Evolutionary conservation across 805 yeast genomes (phyloP), one percentile per base, ranked within the genome.

Genomic region (Candida maesae): DNA sequence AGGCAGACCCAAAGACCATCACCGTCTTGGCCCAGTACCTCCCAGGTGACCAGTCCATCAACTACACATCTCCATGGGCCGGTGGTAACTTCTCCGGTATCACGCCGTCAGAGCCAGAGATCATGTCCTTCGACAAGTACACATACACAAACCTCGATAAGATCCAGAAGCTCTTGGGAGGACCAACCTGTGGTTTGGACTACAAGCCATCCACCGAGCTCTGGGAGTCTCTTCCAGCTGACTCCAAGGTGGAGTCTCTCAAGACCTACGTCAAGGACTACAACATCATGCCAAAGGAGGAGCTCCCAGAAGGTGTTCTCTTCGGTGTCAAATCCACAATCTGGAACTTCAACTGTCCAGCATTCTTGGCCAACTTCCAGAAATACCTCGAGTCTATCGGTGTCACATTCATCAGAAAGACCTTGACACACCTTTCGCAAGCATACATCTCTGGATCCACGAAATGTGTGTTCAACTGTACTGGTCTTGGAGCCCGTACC

Each of bases 61-160:
- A 75, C 36, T 86, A 81, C 59, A 79, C 95, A 1, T 82, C 90
- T 0, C 95, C 95, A 0, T 82, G 83, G 75, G 95, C 95, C 0
- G 83, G 83, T 19, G 82, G 79, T 7, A 77, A 78, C 55, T 77
- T 76, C 53, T 71, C 79, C 3, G 67, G 75, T 46, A 80, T 82
- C 35, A 73, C 85, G 0, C 84, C 80, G 2, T 69, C 72, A 44
- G 84, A 79, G 49, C 59, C 59, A 2, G 67, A 63, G n/a, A 67
- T 75, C 0, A 51, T 80, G 38, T 56, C 55, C 4, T 78, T 66
- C 50, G 90, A 82, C 54, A 71, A 70, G 53, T 67, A 64, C 51
- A 79, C 88, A 3, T 84, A 79, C 56, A 55, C 65, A 17, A 68
- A 74, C 51, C 58, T 83, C 33, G 53, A 46, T 4, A 52, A 55